Conservation (phyloP, 2,329 filamentous ascomycete species). For the Ophiosphaerella korrae region DNA sequence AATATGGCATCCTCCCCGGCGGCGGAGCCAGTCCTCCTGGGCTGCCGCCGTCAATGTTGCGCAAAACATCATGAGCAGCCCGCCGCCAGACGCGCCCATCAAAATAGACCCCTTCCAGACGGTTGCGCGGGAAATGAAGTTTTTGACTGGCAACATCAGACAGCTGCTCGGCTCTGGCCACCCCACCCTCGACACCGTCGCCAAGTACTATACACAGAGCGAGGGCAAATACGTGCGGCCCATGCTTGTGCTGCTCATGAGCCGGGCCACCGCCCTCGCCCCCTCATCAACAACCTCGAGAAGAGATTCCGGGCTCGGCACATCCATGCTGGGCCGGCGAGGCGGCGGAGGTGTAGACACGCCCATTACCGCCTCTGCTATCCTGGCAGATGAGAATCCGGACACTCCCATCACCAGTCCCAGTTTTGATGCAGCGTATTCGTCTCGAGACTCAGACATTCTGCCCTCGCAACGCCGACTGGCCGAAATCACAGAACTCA, state of each 20-base stretch:
- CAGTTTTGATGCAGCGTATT: slow-evolving; percentile 53
- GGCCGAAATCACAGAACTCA: slow-evolving; percentile 95
- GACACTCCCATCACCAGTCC: slow-evolving; percentile 57
- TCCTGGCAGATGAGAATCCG: slow-evolving; percentile 82
- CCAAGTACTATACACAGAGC: slow-evolving; percentile 96
- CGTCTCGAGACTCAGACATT: slow-evolving; percentile 66
- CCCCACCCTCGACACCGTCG: slow-evolving; percentile 89
- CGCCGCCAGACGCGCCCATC: slow-evolving; percentile 67
- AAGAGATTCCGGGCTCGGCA: slow-evolving; percentile 5
- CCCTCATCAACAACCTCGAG: slow-evolving; percentile 56
- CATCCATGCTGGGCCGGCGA: slow-evolving; percentile 7
- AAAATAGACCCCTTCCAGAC: slow-evolving; percentile 85
- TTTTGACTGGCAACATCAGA: slow-evolving; percentile 89
- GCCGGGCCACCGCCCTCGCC: slow-evolving; percentile 84
- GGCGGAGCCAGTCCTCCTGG: slow-evolving; percentile 68
- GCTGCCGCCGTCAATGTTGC: slow-evolving; percentile 72
- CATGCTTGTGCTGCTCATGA: slow-evolving; percentile 94
- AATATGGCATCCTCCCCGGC: slow-evolving; percentile 47
- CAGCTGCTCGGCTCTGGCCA: slow-evolving; percentile 93
- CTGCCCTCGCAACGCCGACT: slow-evolving; percentile 90
- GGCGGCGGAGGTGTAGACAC: slow-evolving; percentile 56
- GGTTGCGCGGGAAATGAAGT: slow-evolving; percentile 96
- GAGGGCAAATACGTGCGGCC: slow-evolving; percentile 97
- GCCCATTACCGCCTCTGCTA: slow-evolving; percentile 63
- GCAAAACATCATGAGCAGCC: slow-evolving; percentile 71